Percentiles rank a stretch among this genome's conserved stretches.
Evolutionary conservation across 2,329 filamentous ascomycete species (phyloP).

Genomic region (Ophiostoma ulmi): DNA sequence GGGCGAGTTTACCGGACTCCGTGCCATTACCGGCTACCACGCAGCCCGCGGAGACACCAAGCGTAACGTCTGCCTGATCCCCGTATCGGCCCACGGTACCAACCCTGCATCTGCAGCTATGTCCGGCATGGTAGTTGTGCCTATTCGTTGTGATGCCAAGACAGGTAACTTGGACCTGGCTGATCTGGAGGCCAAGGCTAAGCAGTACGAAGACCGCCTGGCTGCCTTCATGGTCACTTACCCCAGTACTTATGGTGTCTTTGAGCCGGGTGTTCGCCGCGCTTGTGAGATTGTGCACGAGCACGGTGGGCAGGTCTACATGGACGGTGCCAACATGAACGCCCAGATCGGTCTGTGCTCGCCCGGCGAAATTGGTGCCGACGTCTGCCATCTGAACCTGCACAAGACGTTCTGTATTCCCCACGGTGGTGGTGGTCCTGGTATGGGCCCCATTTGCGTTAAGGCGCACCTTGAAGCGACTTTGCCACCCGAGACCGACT

Average conservation of each 20-base stretch:
- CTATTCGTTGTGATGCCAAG: slow-evolving; percentile 80
- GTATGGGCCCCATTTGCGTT: slow-evolving; percentile 89
- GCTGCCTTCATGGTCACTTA: slow-evolving; percentile 97
- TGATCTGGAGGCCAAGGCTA: slow-evolving; percentile 81
- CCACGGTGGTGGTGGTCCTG: slow-evolving; percentile 88
- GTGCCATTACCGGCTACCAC: slow-evolving; percentile 80
- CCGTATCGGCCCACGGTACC: slow-evolving; percentile 90
- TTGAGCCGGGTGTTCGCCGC: slow-evolving; percentile 82
- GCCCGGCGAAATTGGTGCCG: slow-evolving; percentile 88
- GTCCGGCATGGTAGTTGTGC: slow-evolving; percentile 90
- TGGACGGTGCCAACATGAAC: slow-evolving; percentile 99
- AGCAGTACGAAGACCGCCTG: slow-evolving; percentile 78
- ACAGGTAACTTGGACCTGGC: slow-evolving; percentile 86
- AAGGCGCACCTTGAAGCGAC: slow-evolving; percentile 72
- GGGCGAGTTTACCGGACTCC: slow-evolving; percentile 86
- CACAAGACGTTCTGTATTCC: slow-evolving; percentile 99
- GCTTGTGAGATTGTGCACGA: slow-evolving; percentile 81
- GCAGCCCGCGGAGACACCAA: slow-evolving; percentile 62
- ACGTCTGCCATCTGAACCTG: slow-evolving; percentile 94
- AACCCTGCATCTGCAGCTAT: slow-evolving; percentile 94
- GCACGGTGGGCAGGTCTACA: slow-evolving; percentile 90
- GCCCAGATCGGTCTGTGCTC: slow-evolving; percentile 94
- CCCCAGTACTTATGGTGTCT: slow-evolving; percentile 90
- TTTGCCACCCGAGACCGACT: slow-evolving; percentile 51
- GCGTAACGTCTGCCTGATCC: slow-evolving; percentile 89